phyloP scores from a whole-genome alignment of 805 yeast genomes.

The Saturnispora sekii region DNA sequence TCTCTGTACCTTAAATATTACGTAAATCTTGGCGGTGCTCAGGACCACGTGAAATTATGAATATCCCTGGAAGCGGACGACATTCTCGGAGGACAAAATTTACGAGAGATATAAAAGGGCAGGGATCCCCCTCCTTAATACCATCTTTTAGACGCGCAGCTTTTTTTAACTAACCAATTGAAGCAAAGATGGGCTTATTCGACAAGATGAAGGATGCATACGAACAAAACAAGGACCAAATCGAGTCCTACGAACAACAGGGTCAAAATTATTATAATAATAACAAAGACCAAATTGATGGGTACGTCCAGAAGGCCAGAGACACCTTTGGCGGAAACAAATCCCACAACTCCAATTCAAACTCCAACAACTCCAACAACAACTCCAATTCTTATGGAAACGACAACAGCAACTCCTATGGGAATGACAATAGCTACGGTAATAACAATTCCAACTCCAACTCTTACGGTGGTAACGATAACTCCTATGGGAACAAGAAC shows the following conservation, averaged over 20 bases:
- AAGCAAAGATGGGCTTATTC: conserved; percentile 3
- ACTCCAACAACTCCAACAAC: conserved; percentile 16
- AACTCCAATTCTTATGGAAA: background rate
- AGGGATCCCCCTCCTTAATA: no score
- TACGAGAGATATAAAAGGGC: no score
- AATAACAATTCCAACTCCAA: conserved; percentile 17
- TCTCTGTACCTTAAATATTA: no score
- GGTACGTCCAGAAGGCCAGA: conserved; percentile 15
- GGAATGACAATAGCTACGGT: conserved; percentile 13
- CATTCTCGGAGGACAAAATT: no score
- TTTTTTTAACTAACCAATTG: no score
- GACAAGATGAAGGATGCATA: conserved; percentile 24
- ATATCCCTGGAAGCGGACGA: no score
- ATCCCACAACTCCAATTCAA: background rate
- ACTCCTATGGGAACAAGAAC: conserved; percentile 13
- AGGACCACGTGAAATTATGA: no score
- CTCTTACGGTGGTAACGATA: conserved; percentile 23
- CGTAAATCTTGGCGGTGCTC: no score
- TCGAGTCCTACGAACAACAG: conserved; percentile 20
- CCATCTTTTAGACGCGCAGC: no score
- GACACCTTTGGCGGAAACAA: conserved; percentile 3
- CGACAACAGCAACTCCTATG: conserved; percentile 14
- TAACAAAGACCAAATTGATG: conserved; percentile 17
- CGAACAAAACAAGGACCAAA: conserved; percentile 14
- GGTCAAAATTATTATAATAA: conserved; percentile 21